Evolutionary conservation across 2,329 filamentous ascomycete species (phyloP), one percentile per base, ranked within the genome.

Genomic region (Aspergillus aculeatus): DNA sequence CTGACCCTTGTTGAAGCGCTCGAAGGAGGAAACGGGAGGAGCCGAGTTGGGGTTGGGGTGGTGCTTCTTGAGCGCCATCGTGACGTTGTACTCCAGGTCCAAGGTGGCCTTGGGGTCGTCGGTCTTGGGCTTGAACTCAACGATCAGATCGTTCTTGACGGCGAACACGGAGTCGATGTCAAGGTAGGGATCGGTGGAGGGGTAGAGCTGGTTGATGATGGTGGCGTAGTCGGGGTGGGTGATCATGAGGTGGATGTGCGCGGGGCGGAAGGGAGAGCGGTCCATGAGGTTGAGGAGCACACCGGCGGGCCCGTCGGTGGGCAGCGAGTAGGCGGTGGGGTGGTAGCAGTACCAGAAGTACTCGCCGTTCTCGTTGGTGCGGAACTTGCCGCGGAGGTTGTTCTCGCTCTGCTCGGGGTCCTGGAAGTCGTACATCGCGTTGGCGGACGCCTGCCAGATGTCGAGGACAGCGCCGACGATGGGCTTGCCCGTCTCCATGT

Each of bases 371-470:
- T 83, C 83, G 74, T 90, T 84, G 64, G 87, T 85, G 68, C 82
- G 83, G 81, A 91, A 91, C 80, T 91, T 91, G 73, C 89, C 89
- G 48, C 89, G 84, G 47, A 91, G 82, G 81, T 92, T 92, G 83
- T 91, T 89, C 71, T 85, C 84, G 53, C 79, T 78, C 80, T 91
- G 88, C 77, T 86, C 86, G 58, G 87, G 88, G 75, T 91, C 89
- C 76, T 90, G 87, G 82, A 89, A 86, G 71, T 90, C 88, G 80
- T 91, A 91, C 73, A 88, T 86, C 74, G 88, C 89, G 78, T 91
- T 91, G 74, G 87, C 81, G 65, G 84, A 88, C 54, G 89, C 88
- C 73, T 92, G 87, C 89, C 89, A 92, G 80, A 91, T 88, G 72
- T 92, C 89, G 69, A 92, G 86, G 64, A 90, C 86, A 66, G 88